Evolutionary conservation across 352 stramenopile species (phyloP).

Genomic region (Saprolegnia parasitica): DNA sequence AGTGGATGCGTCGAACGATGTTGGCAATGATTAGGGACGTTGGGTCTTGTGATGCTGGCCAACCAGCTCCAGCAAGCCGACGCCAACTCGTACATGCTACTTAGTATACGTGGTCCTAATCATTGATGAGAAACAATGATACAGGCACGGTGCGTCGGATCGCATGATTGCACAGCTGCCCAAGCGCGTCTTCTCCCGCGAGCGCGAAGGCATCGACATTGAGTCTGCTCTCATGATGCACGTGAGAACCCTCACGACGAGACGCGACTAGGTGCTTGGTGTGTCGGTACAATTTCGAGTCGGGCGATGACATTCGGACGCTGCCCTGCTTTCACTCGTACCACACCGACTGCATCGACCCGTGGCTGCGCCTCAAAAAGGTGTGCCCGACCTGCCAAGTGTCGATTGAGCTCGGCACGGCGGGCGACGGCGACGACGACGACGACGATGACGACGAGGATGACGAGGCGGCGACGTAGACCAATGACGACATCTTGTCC

Average conservation of each 20-base stretch:
- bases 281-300: constrained; percentile 85
- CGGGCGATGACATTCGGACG: constrained; percentile 89
- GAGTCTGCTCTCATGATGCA: constrained; percentile 6
- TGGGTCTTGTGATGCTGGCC: constrained; percentile 28
- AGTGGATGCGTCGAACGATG: not conserved
- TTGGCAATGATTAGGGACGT: not conserved
- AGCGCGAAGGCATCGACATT: constrained; percentile 18
- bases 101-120: not conserved
- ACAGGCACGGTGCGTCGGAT: constrained; percentile 30
- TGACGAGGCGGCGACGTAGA: not conserved
- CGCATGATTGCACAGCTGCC: constrained; percentile 75
- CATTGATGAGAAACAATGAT: not conserved
- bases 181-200: constrained; percentile 60
- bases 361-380: constrained; percentile 89
- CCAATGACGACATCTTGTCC: constrained; percentile 6
- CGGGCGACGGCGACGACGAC: not conserved
- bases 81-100: constrained; percentile 26
- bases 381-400: constrained; percentile 88
- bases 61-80: constrained; percentile 29
- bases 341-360: constrained; percentile 90
- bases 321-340: constrained; percentile 93
- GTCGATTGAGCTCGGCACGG: constrained; percentile 52
- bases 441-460: not conserved
- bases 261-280: constrained; percentile 81
- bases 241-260: not conserved